A percentile compares a stretch with the other conserved stretches of the same genome.
These are phyloP conservation scores for Aspergillus fumigatus DNA, from an alignment of 2,329 filamentous ascomycete genomes.

Conservation along the genomic window DNA sequence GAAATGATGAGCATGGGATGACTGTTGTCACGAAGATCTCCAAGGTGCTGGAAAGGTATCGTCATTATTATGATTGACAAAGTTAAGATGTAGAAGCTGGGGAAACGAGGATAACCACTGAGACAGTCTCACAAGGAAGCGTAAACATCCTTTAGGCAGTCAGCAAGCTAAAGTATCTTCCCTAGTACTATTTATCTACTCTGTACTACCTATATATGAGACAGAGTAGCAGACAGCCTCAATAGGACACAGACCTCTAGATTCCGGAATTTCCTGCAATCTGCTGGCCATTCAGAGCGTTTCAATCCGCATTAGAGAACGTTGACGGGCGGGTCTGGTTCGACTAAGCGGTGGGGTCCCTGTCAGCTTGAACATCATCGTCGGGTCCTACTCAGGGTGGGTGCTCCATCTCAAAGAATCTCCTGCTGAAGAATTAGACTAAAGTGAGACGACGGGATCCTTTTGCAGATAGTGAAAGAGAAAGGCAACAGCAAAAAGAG, in stretches of 20 bases:
- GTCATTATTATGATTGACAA: neutral
- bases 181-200: no score
- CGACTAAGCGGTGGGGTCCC: neutral
- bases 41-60: neutral
- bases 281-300: neutral
- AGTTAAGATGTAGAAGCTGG: neutral
- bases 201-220: no score
- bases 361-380: neutral
- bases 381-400: neutral
- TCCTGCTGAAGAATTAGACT: neutral
- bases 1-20: neutral
- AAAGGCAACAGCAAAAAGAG: neutral
- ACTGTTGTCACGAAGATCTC: neutral
- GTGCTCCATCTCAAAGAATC: neutral
- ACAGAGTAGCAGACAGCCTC: no score
- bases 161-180: no score
- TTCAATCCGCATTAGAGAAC: neutral
- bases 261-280: neutral
- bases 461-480: neutral
- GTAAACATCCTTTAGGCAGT: neutral
- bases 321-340: neutral
- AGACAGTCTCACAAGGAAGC: neutral
- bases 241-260: neutral
- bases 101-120: neutral
- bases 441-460: neutral